A percentile compares a stretch with the other conserved stretches of the same genome.
Conservation (phyloP, 768 basidiomycete genomes). For the Boletus insuetus region DNA sequence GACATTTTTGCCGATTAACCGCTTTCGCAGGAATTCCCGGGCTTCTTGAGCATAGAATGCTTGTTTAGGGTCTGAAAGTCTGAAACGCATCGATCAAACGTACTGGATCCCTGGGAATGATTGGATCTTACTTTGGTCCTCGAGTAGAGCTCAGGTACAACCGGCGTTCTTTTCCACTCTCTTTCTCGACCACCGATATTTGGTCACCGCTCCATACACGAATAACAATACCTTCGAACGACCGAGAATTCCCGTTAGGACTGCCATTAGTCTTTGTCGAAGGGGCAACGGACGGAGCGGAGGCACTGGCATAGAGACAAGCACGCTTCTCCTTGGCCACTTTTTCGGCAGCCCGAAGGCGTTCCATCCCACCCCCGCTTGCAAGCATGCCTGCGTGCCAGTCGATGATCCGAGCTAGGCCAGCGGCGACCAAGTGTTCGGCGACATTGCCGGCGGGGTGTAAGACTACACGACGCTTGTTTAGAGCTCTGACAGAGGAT, state of each 20-base stretch:
- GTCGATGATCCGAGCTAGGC: slow-evolving; percentile 89
- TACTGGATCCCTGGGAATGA: neutral
- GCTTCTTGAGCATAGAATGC: slow-evolving; percentile 89
- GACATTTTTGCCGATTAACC: slow-evolving; percentile 86
- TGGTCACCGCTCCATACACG: slow-evolving; percentile 94
- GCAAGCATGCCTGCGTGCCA: slow-evolving; percentile 98
- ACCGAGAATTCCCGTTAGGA: slow-evolving; percentile 42
- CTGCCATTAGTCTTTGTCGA: slow-evolving; percentile 48
- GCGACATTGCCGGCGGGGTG: slow-evolving; percentile 96
- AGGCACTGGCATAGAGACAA: slow-evolving; percentile 63
- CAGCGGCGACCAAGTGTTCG: slow-evolving; percentile 78
- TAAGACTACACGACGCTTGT: slow-evolving; percentile 45
- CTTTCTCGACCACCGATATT: slow-evolving; percentile 75
- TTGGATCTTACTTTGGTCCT: slow-evolving; percentile 65
- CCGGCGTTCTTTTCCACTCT: slow-evolving; percentile 70
- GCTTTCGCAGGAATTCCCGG: slow-evolving; percentile 88
- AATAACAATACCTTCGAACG: slow-evolving; percentile 79
- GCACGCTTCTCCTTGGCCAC: slow-evolving; percentile 71
- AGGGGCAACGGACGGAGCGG: slow-evolving; percentile 33
- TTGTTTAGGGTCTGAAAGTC: slow-evolving; percentile 82
- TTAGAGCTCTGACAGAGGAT: neutral
- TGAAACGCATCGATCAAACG: slow-evolving; percentile 29
- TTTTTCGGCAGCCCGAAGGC: slow-evolving; percentile 80
- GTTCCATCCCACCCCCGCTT: slow-evolving; percentile 80
- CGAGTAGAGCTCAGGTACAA: slow-evolving; percentile 86